Conservation (phyloP, 2,329 filamentous ascomycete genomes). For the Cercospora sp. region DNA sequence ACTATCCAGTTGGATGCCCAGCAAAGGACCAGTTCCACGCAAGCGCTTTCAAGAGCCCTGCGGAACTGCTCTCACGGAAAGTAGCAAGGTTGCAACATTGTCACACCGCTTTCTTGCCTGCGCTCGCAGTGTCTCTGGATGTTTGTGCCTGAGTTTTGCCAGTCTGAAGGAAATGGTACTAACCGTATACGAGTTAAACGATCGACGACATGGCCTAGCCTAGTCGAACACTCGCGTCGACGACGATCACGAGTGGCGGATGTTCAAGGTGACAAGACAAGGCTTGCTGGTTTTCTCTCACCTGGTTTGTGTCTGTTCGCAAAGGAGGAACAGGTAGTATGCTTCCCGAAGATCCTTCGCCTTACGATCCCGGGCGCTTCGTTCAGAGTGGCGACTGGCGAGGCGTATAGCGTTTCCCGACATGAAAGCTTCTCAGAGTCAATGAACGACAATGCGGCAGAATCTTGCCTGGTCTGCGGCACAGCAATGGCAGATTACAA, state of each 20-base stretch:
- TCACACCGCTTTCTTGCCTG: neutral
- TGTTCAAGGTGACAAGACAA: neutral
- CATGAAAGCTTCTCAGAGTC: neutral
- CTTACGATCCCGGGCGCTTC: neutral
- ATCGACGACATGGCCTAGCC: neutral
- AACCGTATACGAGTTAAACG: neutral
- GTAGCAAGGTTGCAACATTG: neutral
- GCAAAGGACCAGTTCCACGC: neutral
- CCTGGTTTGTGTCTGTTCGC: neutral
- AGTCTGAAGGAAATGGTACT: neutral
- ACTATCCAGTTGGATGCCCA: neutral
- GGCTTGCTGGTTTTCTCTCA: conserved; percentile 2
- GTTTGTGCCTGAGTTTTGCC: neutral
- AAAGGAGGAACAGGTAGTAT: neutral
- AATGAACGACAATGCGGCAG: neutral
- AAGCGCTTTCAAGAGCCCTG: neutral
- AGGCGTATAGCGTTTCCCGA: neutral
- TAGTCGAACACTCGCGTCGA: neutral
- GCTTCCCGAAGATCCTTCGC: neutral
- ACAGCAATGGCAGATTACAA: neutral
- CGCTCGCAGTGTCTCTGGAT: neutral
- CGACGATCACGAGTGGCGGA: neutral
- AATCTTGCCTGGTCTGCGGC: neutral
- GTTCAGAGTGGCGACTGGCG: neutral
- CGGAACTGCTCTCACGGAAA: neutral